Conservation (phyloP, 1,284 basidiomycete genomes). For the Ceraceosorus guamensis region DNA sequence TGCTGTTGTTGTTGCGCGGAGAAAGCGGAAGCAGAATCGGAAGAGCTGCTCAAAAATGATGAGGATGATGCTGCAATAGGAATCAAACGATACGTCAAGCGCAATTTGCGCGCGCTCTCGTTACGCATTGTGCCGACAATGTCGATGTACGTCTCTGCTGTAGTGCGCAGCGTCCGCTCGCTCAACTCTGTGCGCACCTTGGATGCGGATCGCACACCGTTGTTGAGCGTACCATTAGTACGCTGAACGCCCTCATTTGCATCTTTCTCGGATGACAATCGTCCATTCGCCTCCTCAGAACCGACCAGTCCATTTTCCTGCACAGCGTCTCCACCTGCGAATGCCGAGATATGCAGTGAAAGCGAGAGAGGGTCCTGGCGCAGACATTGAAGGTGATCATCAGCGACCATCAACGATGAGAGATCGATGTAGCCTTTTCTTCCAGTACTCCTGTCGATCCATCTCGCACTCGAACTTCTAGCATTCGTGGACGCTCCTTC, state of each 20-base stretch:
- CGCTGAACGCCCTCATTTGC: conserved; percentile 5
- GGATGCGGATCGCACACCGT: too few relatives aligned
- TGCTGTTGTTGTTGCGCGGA: too few relatives aligned
- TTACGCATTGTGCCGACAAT: conserved; percentile 11
- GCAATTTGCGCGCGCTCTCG: conserved; percentile 6
- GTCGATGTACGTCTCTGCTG: conserved; percentile 9
- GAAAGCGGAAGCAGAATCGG: background rate
- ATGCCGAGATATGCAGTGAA: too few relatives aligned
- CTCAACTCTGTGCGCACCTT: background rate
- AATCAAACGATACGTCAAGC: conserved; percentile 18
- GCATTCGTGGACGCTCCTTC: too few relatives aligned
- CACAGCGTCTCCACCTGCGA: too few relatives aligned
- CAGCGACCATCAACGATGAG: conserved; percentile 9
- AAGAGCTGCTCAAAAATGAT: background rate
- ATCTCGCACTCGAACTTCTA: too few relatives aligned
- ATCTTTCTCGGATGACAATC: too few relatives aligned
- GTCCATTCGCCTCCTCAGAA: too few relatives aligned
- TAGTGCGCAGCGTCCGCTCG: too few relatives aligned
- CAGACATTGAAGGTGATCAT: conserved; percentile 1
- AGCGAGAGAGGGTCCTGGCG: conserved; percentile 10
- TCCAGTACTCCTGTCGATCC: too few relatives aligned
- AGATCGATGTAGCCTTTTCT: conserved; percentile 9
- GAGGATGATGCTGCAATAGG: conserved; percentile 7
- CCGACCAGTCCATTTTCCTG: too few relatives aligned
- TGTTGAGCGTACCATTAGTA: background rate